Conservation (phyloP, 2,329 filamentous ascomycete species). For the Xylariaceae sp. region DNA sequence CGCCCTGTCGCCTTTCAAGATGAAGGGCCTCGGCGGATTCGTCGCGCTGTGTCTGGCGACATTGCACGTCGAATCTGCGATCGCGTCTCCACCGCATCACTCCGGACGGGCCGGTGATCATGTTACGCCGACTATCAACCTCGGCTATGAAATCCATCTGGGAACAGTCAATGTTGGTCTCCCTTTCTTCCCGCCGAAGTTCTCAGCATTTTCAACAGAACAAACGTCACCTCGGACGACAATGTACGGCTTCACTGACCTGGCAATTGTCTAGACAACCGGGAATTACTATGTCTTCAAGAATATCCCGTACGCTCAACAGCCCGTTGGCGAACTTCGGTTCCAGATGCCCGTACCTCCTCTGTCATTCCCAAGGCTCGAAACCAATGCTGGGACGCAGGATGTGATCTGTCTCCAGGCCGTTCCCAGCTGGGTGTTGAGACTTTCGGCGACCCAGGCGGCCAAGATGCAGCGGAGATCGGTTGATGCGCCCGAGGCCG, state of each 20-base stretch:
- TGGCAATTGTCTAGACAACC: slow-evolving; percentile 18
- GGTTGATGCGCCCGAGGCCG: not conserved
- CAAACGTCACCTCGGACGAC: not conserved
- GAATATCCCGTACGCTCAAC: slow-evolving; percentile 35
- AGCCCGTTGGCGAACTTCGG: slow-evolving; percentile 32
- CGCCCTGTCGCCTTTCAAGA: not conserved
- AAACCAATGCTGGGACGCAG: slow-evolving; percentile 19
- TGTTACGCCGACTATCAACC: slow-evolving; percentile 20
- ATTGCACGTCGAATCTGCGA: not conserved
- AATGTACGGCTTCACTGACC: not conserved
- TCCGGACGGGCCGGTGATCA: too few species aligned
- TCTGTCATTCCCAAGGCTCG: slow-evolving; percentile 22
- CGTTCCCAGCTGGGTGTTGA: slow-evolving; percentile 24
- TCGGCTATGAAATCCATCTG: slow-evolving; percentile 27
- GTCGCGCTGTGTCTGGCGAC: not conserved
- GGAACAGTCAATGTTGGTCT: slow-evolving; percentile 23
- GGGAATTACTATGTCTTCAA: slow-evolving; percentile 35
- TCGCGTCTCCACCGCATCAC: not conserved
- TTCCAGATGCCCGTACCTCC: slow-evolving; percentile 32
- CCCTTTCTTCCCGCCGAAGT: too few species aligned
- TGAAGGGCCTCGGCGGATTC: slow-evolving; percentile 24
- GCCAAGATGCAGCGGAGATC: not conserved
- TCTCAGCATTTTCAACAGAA: too few species aligned
- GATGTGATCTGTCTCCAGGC: slow-evolving; percentile 29
- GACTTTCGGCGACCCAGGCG: not conserved